A percentile compares a stretch with the other conserved stretches of the same genome.
phyloP scores from a whole-genome alignment of 495 filamentous ascomycete genomes.

The Parachaetomium inaequale region DNA sequence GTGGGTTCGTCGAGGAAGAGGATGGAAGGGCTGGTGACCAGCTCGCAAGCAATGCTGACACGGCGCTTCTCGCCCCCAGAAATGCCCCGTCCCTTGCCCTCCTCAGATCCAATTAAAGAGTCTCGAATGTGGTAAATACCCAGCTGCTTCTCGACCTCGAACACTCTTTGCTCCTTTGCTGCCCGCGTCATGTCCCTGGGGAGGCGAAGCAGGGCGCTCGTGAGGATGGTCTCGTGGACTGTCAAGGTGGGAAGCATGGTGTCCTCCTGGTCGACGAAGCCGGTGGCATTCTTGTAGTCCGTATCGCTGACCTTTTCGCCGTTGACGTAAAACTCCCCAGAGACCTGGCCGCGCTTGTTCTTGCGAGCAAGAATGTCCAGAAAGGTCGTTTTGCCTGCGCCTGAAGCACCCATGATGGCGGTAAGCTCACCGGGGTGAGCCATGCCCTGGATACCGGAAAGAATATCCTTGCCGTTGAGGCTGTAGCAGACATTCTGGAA shows the following conservation, averaged over 20 bases:
- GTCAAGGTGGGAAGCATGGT: constrained; percentile 96
- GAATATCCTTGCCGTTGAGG: constrained; percentile 82
- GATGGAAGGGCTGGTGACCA: constrained; percentile 96
- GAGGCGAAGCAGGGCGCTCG: constrained; percentile 83
- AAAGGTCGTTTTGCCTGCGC: constrained; percentile 96
- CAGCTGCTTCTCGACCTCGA: constrained; percentile 91
- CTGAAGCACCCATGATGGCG: constrained; percentile 97
- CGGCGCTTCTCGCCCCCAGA: constrained; percentile 95
- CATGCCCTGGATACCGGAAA: constrained; percentile 74
- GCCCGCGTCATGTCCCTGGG: constrained; percentile 82
- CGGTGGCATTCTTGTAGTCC: constrained; percentile 86
- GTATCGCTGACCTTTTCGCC: constrained; percentile 82
- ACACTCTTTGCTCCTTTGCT: constrained; percentile 82
- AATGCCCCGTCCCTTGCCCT: constrained; percentile 89
- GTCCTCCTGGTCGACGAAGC: constrained; percentile 97
- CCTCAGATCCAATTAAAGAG: constrained; percentile 95
- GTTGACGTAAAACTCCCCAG: constrained; percentile 88
- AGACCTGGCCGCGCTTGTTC: constrained; percentile 82
- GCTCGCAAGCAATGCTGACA: constrained; percentile 94
- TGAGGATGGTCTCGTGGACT: constrained; percentile 96
- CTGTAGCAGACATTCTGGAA: constrained; percentile 86
- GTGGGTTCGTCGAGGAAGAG: constrained; percentile 97
- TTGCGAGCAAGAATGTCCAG: constrained; percentile 95
- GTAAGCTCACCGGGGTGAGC: constrained; percentile 87
- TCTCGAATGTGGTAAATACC: constrained; percentile 90